Evolutionary conservation across 495 filamentous ascomycete genomes (phyloP), one percentile per base, ranked within the genome.

Genomic region (Staphylotrichum longicolle): DNA sequence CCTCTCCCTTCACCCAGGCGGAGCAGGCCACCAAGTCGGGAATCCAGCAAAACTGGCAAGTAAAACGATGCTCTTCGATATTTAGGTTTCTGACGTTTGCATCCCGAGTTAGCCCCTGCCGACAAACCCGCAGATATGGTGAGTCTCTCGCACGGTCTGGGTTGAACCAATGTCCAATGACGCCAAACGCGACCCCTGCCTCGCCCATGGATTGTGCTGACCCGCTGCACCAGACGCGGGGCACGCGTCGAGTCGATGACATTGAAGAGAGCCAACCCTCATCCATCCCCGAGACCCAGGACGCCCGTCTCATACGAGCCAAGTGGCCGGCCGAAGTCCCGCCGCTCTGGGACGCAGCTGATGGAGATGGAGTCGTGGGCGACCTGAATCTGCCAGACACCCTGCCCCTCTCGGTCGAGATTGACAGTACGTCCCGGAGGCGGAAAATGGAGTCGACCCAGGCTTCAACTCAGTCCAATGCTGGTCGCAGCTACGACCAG

Each of bases 401-500:
- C 9, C 51, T 58, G 20, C 15, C 58, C 2, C 47, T 37, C 20
- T 58, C 58, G 42, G 46, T 41, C 8, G 42, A 57, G 37, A 35
- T 48, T 39, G 48, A 54, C 42, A 37, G 54, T 37, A 34, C 53
- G 20, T 42, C 50, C 15, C 32, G 33, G 42, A 59, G 47, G 37
- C 53, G 40, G 45, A 68, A 66, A 40, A 73, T 67, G 67, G 65
- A 70, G 32, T 58, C 69, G 41, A 77, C 75, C 12, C 69, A 73
- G 35, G 73, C 75, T 4, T 72, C 71, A 1, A 80, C 78, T 0
- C 78, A 80, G 54, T 72, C 75, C 3, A 80, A 80, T 55, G 70
- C 72, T 14, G 77, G 68, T 7, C 68, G 78, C 33, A 78, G 75
- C 58, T 80, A 80, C 52, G 77, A 79, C 9, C 69, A 69, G 37